These are phyloP conservation scores for Trichoderma oligosporum DNA, from an alignment of 2,329 filamentous ascomycete genomes.

Conservation along the genomic window DNA sequence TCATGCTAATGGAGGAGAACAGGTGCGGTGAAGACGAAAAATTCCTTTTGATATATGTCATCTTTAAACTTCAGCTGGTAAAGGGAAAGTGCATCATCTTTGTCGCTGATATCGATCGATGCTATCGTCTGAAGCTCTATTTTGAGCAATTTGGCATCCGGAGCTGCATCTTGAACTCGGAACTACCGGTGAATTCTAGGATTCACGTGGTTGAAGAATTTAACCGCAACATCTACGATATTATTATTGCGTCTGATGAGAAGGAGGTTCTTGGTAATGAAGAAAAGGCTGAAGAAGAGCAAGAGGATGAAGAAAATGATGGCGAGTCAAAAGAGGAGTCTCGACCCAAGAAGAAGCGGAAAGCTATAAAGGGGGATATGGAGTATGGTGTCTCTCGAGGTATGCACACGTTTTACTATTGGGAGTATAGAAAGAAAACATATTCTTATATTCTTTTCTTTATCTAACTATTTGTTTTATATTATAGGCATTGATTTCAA, in stretches of 20 bases:
- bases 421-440: background rate
- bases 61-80: slow-evolving; percentile 91
- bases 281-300: slow-evolving; percentile 40
- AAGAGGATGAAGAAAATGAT: slow-evolving; percentile 34
- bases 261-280: slow-evolving; percentile 75
- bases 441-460: background rate
- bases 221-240: slow-evolving; percentile 94
- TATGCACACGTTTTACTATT: slow-evolving; percentile 18
- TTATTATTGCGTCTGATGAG: slow-evolving; percentile 94
- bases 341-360: slow-evolving; percentile 31
- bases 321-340: slow-evolving; percentile 27
- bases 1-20: slow-evolving; percentile 20
- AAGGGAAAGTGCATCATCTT: slow-evolving; percentile 77
- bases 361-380: slow-evolving; percentile 63
- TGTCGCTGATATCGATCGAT: slow-evolving; percentile 80
- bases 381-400: slow-evolving; percentile 95
- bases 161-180: slow-evolving; percentile 89
- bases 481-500: slow-evolving; percentile 85
- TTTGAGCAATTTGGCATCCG: slow-evolving; percentile 96
- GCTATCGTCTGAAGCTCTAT: slow-evolving; percentile 90
- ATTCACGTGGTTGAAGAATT: slow-evolving; percentile 97
- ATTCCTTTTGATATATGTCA: slow-evolving; percentile 86
- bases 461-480: slow-evolving; percentile 22
- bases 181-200: slow-evolving; percentile 86
- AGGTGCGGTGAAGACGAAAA: slow-evolving; percentile 96